Percentiles rank a stretch among this genome's conserved stretches.
Evolutionary conservation across 1,139 yeast species (phyloP).

Genomic region (Ogataea hybrid): DNA sequence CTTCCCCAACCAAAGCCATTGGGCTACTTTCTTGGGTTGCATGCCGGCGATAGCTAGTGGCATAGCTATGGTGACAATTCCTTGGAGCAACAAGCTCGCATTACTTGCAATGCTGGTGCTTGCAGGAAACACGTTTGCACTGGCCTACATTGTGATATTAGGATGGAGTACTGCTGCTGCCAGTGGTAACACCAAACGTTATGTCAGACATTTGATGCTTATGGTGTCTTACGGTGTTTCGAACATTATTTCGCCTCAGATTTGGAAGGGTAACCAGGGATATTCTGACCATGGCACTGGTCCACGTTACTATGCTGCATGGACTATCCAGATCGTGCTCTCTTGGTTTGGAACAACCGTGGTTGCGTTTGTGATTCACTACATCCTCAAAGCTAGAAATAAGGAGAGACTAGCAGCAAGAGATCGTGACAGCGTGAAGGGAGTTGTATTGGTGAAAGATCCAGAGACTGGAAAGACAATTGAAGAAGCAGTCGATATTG

Average conservation of each 20-base stretch:
- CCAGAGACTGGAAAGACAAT: background rate
- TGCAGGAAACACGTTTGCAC: conserved; percentile 8
- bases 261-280: conserved; percentile 35
- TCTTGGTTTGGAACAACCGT: conserved; percentile 44
- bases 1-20: conserved; percentile 8
- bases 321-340: conserved; percentile 53
- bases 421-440: conserved; percentile 30
- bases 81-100: conserved; percentile 27
- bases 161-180: conserved; percentile 15
- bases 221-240: conserved; percentile 40
- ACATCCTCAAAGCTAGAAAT: conserved; percentile 39
- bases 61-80: conserved; percentile 11
- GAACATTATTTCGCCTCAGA: conserved; percentile 46
- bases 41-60: conserved; percentile 10
- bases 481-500: conserved; percentile 35
- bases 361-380: conserved; percentile 38
- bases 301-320: conserved; percentile 46
- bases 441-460: conserved; percentile 6
- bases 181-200: conserved; percentile 41
- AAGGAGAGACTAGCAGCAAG: conserved; percentile 32
- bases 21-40: conserved; percentile 1
- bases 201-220: conserved; percentile 40
- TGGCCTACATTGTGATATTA: conserved; percentile 11
- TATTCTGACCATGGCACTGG: conserved; percentile 28
- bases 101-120: conserved; percentile 11